Conservation (phyloP, 306 rosid species). For the Glycine latifolia region DNA sequence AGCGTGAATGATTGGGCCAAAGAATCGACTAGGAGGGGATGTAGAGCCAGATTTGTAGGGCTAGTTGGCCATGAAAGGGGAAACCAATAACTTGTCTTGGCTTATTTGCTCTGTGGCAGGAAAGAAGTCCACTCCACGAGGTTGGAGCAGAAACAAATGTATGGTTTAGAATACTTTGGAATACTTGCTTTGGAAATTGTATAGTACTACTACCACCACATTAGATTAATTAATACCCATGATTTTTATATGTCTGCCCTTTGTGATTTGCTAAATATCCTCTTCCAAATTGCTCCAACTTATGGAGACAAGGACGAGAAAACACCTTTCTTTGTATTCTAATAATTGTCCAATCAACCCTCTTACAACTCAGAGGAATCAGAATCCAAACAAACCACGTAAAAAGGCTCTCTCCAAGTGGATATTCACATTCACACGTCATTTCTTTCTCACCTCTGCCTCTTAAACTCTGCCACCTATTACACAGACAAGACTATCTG, state of each 20-base stretch:
- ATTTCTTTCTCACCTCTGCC: neutral
- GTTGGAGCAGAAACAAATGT: neutral
- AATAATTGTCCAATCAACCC: neutral
- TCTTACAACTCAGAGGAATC: conserved; percentile 9
- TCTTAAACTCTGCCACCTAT: conserved; percentile 13
- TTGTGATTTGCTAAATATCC: too few species aligned
- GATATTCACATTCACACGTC: conserved; percentile 20
- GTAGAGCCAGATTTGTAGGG: neutral
- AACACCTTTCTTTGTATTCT: neutral
- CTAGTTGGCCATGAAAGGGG: conserved; percentile 18
- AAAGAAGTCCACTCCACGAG: neutral
- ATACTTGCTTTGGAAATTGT: neutral
- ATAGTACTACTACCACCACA: too few species aligned
- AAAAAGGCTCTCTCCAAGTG: conserved; percentile 18
- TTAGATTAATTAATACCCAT: neutral
- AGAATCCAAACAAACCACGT: neutral
- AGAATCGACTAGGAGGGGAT: neutral
- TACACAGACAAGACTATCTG: conserved; percentile 29
- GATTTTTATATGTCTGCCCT: conserved; percentile 5
- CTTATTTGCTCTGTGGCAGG: neutral
- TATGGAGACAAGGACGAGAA: neutral
- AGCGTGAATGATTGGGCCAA: conserved; percentile 16
- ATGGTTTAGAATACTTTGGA: conserved; percentile 23
- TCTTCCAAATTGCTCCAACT: neutral
- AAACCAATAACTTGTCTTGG: conserved; percentile 1